Evolutionary conservation across 352 stramenopile species (phyloP).

Genomic region (Blastocystis sp.): DNA sequence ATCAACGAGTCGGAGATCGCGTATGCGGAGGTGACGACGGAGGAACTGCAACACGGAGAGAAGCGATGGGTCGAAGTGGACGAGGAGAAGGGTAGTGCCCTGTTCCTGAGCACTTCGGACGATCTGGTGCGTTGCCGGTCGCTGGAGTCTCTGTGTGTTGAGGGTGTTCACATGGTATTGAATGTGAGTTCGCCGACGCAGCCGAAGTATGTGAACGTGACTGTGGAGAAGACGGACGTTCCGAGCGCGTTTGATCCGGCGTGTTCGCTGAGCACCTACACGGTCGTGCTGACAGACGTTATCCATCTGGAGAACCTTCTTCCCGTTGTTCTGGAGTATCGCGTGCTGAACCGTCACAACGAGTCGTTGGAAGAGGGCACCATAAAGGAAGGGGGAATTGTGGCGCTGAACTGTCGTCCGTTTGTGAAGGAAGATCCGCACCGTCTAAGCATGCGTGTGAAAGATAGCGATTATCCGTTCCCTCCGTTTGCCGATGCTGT

Average conservation of each 20-base stretch:
- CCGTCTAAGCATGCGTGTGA: neutral
- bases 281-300: neutral
- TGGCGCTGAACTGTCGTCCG: neutral
- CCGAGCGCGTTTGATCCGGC: neutral
- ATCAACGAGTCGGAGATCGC: neutral
- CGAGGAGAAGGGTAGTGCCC: neutral
- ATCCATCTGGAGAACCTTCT: conserved; percentile 31
- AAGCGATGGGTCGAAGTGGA: neutral
- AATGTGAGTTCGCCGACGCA: neutral
- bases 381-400: neutral
- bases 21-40: neutral
- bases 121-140: neutral
- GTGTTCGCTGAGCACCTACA: neutral
- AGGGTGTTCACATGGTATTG: neutral
- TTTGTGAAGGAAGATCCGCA: neutral
- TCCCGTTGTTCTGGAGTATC: conserved; percentile 3
- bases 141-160: neutral
- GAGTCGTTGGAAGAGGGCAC: neutral
- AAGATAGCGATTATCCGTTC: neutral
- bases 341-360: neutral
- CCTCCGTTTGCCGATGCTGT: neutral
- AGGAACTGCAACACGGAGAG: neutral
- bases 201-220: conserved; percentile 1
- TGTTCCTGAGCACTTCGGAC: neutral
- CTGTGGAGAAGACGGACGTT: neutral